Evolutionary conservation across 2,329 filamentous ascomycete species (phyloP).

Genomic region (Claviceps sp.): DNA sequence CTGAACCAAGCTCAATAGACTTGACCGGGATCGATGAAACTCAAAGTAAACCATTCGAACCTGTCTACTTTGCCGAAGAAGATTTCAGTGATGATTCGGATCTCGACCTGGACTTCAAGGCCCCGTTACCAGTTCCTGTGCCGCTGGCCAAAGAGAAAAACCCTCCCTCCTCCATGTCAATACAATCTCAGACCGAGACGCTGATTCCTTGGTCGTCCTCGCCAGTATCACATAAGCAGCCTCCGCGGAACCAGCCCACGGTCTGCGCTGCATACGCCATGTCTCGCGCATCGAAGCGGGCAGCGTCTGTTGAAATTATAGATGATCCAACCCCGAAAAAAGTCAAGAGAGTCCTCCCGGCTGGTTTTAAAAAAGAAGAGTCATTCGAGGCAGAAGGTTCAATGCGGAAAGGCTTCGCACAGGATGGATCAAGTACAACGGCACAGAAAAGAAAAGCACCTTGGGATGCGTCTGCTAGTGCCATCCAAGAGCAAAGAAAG

Average conservation of each 20-base stretch:
- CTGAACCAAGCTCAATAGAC: conserved; percentile 18
- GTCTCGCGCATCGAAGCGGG: conserved; percentile 27
- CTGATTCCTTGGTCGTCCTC: conserved; percentile 62
- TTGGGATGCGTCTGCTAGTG: conserved; percentile 65
- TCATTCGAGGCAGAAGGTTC: conserved; percentile 20
- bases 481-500: conserved; percentile 65
- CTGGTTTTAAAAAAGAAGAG: conserved; percentile 23
- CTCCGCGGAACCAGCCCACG: conserved; percentile 17
- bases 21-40: conserved; percentile 17
- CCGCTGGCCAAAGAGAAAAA: conserved; percentile 15
- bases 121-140: conserved; percentile 38
- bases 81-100: conserved; percentile 80
- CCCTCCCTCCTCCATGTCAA: conserved; percentile 16
- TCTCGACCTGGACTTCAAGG: conserved; percentile 55
- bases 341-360: conserved; percentile 51
- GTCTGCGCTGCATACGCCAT: conserved; percentile 9
- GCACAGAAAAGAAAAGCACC: conserved; percentile 24
- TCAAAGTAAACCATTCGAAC: conserved; percentile 13
- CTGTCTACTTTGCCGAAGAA: conserved; percentile 57
- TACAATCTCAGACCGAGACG: conserved; percentile 14
- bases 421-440: conserved; percentile 16
- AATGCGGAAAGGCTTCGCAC: not conserved
- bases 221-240: conserved; percentile 34
- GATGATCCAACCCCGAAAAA: conserved; percentile 17
- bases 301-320: conserved; percentile 18